phyloP scores from a whole-genome alignment of 805 yeast species.

The Candida parachauliodes region DNA sequence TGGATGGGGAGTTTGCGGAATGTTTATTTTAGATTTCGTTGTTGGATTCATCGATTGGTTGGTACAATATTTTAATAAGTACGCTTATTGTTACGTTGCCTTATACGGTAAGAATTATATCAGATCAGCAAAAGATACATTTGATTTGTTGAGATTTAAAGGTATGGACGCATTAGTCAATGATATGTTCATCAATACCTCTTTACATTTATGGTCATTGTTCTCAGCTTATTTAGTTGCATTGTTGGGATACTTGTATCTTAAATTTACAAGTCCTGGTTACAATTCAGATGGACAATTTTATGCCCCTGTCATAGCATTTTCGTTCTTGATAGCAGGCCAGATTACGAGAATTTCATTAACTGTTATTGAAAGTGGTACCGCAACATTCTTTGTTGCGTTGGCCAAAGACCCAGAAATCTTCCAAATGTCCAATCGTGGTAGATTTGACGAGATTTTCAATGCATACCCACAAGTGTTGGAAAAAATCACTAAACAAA shows the following conservation, averaged over 20 bases:
- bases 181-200: constrained; percentile 77
- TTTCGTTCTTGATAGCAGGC: constrained; percentile 65
- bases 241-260: constrained; percentile 60
- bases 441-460: constrained; percentile 59
- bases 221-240: constrained; percentile 64
- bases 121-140: constrained; percentile 75
- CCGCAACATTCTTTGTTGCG: constrained; percentile 79
- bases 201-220: constrained; percentile 71
- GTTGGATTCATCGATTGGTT: constrained; percentile 72
- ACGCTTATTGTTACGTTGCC: constrained; percentile 84
- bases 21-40: constrained; percentile 54
- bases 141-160: constrained; percentile 69
- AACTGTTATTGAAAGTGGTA: constrained; percentile 76
- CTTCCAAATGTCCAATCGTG: constrained; percentile 68
- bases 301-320: constrained; percentile 73
- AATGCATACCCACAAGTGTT: constrained; percentile 67
- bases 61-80: constrained; percentile 82
- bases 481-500: constrained; percentile 44
- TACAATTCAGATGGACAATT: constrained; percentile 58
- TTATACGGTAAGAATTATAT: constrained; percentile 79
- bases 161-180: constrained; percentile 84
- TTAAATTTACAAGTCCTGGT: constrained; percentile 63
- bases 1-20: constrained; percentile 48
- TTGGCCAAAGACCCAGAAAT: constrained; percentile 83
- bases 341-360: constrained; percentile 73